Conservation (phyloP, 495 filamentous ascomycete genomes). For the Annulohypoxylon maeteangense region DNA sequence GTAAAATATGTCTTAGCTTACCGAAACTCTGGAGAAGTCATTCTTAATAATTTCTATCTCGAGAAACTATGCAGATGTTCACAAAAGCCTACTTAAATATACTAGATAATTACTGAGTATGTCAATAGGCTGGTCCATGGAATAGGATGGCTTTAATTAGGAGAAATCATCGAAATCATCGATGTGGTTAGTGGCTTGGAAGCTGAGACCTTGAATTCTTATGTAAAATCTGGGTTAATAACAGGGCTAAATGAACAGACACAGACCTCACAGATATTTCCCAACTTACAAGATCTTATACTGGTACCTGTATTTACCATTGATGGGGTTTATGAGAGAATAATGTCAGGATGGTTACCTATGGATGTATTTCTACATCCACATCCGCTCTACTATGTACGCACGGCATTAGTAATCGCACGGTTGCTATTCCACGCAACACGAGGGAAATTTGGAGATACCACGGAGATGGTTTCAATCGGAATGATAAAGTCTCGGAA, state of each 20-base stretch:
- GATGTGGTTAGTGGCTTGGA: neutral
- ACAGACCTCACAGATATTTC: too few relatives aligned
- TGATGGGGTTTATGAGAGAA: neutral
- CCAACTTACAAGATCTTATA: neutral
- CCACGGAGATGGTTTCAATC: neutral
- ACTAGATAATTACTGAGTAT: neutral
- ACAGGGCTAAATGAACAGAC: neutral
- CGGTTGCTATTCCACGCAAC: neutral
- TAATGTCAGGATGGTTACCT: neutral
- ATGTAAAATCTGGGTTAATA: neutral
- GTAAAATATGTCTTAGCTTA: neutral
- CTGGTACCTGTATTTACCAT: neutral
- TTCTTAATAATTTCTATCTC: neutral
- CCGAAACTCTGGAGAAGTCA: neutral
- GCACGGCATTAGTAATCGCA: neutral
- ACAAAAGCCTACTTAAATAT: neutral
- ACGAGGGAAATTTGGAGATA: neutral
- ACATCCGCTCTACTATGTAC: too few relatives aligned
- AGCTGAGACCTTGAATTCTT: neutral
- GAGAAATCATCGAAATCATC: neutral
- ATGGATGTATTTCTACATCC: too few relatives aligned
- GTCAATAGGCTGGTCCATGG: neutral
- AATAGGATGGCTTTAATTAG: too few relatives aligned
- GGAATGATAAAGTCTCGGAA: neutral
- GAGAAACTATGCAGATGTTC: neutral